Percentiles rank a stretch among this genome's conserved stretches.
Evolutionary conservation across 1,139 yeast genomes (phyloP).

Genomic region (Suhomyces bokatorum): DNA sequence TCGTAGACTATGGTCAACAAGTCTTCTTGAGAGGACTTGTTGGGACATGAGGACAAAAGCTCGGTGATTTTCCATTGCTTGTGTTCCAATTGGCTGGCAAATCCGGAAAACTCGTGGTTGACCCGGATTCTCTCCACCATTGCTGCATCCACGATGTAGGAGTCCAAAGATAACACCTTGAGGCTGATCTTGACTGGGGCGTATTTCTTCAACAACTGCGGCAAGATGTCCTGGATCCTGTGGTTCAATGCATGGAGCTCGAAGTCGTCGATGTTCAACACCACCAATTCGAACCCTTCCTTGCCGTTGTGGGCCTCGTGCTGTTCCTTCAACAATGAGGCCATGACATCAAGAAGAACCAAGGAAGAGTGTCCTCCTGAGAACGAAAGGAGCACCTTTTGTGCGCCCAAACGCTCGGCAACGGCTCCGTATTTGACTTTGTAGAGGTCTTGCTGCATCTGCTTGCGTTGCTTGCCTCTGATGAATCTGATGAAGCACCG

Average conservation of each 20-base stretch:
- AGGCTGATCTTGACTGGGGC: conserved; percentile 30
- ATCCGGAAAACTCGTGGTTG: conserved; percentile 30
- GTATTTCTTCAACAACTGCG: conserved; percentile 24
- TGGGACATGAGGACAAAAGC: conserved; percentile 38
- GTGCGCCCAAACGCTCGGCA: conserved; percentile 30
- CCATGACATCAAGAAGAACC: conserved; percentile 65
- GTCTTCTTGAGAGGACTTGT: conserved; percentile 66
- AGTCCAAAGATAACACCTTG: conserved; percentile 40
- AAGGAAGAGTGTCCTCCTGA: conserved; percentile 70
- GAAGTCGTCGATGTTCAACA: conserved; percentile 53
- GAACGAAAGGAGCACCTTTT: conserved; percentile 56
- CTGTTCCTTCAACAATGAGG: conserved; percentile 65
- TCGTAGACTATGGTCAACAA: conserved; percentile 50
- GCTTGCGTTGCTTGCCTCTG: conserved; percentile 77
- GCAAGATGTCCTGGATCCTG: conserved; percentile 20
- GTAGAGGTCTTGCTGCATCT: conserved; percentile 66
- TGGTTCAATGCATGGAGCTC: conserved; percentile 19
- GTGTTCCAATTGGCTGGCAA: conserved; percentile 13
- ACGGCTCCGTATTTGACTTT: conserved; percentile 59
- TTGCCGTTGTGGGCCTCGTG: conserved; percentile 56
- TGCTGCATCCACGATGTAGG: conserved; percentile 31
- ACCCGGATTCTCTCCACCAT: conserved; percentile 28
- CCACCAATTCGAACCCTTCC: conserved; percentile 65
- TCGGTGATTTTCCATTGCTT: conserved; percentile 21
- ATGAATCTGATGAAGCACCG: conserved; percentile 73